These are phyloP conservation scores for Vanrija pseudolonga DNA, from an alignment of 1,284 basidiomycete genomes.

Conservation along the genomic window DNA sequence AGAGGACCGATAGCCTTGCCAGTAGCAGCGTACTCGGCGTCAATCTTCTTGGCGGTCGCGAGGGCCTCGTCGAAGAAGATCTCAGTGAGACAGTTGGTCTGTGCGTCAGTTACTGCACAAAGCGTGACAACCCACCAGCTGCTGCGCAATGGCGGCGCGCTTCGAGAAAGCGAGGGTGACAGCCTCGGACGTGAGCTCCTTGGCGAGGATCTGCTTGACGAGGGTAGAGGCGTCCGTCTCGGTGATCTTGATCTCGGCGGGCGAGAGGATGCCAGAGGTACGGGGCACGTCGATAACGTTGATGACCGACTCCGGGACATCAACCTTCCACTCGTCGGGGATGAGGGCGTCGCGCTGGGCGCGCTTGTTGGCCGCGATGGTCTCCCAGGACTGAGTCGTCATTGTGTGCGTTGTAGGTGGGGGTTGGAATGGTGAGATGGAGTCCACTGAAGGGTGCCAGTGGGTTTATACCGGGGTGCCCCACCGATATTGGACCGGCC, in stretches of 20 bases:
- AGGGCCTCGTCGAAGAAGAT: constrained; percentile 47
- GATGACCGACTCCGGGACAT: not conserved
- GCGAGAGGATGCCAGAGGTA: constrained; percentile 59
- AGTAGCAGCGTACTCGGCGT: constrained; percentile 40
- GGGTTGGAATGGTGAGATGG: not conserved
- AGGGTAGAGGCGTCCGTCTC: constrained; percentile 44
- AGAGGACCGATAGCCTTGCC: constrained; percentile 48
- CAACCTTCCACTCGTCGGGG: not conserved
- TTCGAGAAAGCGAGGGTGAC: constrained; percentile 61
- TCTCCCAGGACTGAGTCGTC: not conserved
- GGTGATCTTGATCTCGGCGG: constrained; percentile 65
- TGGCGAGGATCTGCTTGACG: constrained; percentile 21
- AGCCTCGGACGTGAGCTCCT: constrained; percentile 20
- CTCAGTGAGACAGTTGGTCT: constrained; percentile 52
- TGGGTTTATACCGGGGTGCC: too few relatives aligned
- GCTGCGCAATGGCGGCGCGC: constrained; percentile 73
- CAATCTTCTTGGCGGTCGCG: constrained; percentile 43
- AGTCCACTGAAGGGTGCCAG: too few relatives aligned
- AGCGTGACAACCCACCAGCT: constrained; percentile 64
- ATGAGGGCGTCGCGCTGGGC: not conserved
- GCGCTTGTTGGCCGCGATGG: not conserved
- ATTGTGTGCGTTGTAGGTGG: not conserved
- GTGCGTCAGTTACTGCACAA: constrained; percentile 73
- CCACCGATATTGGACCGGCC: too few relatives aligned
- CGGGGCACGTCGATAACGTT: constrained; percentile 60